Conservation (phyloP, 192 early-diverging fungal species). For the Helicostylum pulchrum region DNA sequence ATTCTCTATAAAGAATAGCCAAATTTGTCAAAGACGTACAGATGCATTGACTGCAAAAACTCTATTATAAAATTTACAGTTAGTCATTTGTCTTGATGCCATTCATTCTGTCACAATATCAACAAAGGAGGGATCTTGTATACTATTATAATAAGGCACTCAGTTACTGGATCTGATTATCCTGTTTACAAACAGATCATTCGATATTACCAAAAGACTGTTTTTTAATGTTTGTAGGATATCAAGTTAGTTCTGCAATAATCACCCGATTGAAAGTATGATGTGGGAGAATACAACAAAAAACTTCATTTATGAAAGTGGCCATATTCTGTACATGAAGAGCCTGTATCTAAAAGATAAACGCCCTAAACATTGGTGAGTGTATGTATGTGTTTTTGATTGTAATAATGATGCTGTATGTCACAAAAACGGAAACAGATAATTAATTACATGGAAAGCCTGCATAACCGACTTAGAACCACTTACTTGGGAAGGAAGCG, state of each 20-base stretch:
- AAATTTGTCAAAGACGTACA: constrained; percentile 12
- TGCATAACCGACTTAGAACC: constrained; percentile 7
- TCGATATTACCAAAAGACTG: constrained; percentile 2
- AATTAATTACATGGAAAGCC: constrained; percentile 5
- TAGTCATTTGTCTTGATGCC: constrained; percentile 12
- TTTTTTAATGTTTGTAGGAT: constrained; percentile 5
- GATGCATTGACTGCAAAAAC: constrained; percentile 2
- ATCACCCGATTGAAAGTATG: constrained; percentile 5
- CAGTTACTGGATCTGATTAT: constrained; percentile 3
- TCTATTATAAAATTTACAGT: constrained; percentile 7
- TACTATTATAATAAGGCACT: constrained; percentile 11
- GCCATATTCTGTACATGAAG: constrained; percentile 5
- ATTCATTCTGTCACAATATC: constrained; percentile 15
- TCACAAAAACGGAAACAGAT: constrained; percentile 7
- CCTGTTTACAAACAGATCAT: constrained; percentile 6
- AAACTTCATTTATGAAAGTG: background rate
- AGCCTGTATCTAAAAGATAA: constrained; percentile 5
- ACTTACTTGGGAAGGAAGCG: constrained; percentile 9
- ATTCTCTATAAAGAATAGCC: constrained; percentile 5
- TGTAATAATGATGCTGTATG: constrained; percentile 10
- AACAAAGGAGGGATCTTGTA: constrained; percentile 13
- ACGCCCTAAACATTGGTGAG: background rate
- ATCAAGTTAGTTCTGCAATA: constrained; percentile 1
- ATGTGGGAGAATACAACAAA: background rate
- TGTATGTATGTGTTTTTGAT: constrained; percentile 10